Conservation (phyloP, 179 eudicot species). For the Gypsophila paniculata region DNA sequence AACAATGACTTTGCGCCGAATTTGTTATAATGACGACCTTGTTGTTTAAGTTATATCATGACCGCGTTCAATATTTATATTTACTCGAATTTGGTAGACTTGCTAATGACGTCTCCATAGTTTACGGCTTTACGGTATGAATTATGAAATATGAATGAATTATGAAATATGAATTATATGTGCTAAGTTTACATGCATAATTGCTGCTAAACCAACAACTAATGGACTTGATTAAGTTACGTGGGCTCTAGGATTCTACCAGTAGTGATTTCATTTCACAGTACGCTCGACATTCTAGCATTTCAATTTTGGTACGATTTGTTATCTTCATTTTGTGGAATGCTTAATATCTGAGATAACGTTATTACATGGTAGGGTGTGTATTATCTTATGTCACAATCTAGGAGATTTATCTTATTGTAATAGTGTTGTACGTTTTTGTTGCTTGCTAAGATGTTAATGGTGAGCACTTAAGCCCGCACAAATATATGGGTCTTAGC, state of each 20-base stretch:
- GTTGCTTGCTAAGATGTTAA: constrained; percentile 16
- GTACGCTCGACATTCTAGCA: neutral
- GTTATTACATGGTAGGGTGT: constrained; percentile 22
- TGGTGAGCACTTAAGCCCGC: constrained; percentile 20
- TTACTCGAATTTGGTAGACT: too few species aligned
- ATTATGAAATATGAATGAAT: too few species aligned
- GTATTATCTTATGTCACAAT: constrained; percentile 31
- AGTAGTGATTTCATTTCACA: neutral
- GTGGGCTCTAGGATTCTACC: constrained; percentile 1
- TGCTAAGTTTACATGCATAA: too few species aligned
- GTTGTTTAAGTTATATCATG: neutral
- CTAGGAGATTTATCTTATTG: constrained; percentile 20
- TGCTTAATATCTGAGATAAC: constrained; percentile 27
- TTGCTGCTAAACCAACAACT: neutral
- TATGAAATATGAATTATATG: too few species aligned
- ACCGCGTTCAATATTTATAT: too few species aligned
- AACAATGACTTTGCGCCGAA: too few species aligned
- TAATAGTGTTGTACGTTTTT: constrained; percentile 28
- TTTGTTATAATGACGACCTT: neutral
- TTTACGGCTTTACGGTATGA: too few species aligned
- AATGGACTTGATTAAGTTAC: neutral
- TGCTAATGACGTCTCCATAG: too few species aligned
- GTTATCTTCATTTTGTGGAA: constrained; percentile 10
- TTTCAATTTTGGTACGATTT: constrained; percentile 10
- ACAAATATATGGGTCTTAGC: constrained; percentile 23